These are phyloP conservation scores for Aspergillus funiculosus DNA, from an alignment of 495 filamentous ascomycete species.

Conservation along the genomic window DNA sequence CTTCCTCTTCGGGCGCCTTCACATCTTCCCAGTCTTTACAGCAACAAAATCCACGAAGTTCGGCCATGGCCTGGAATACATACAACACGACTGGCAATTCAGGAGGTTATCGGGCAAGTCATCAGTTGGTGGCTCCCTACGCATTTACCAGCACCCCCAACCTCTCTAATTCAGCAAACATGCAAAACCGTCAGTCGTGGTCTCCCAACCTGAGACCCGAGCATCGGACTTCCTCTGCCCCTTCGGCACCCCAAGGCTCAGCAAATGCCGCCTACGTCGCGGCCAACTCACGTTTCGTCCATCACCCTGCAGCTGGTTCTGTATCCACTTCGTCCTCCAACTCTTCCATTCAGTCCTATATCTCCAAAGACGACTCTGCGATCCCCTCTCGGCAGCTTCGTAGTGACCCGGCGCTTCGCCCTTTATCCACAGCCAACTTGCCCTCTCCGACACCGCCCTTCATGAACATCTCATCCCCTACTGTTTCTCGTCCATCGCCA, in stretches of 20 bases:
- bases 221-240: constrained; percentile 60
- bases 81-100: constrained; percentile 53
- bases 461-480: constrained; percentile 41
- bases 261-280: constrained; percentile 39
- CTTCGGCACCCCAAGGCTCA: constrained; percentile 47
- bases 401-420: constrained; percentile 39
- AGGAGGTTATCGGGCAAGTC: constrained; percentile 61
- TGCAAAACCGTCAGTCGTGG: constrained; percentile 52
- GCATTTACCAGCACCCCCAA: constrained; percentile 74
- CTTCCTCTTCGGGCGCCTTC: constrained; percentile 57
- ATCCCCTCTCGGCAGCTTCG: constrained; percentile 38
- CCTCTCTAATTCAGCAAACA: constrained; percentile 48
- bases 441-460: constrained; percentile 35
- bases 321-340: constrained; percentile 51
- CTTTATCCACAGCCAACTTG: constrained; percentile 48
- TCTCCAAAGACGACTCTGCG: constrained; percentile 46
- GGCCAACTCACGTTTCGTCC: constrained; percentile 41
- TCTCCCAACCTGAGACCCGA: constrained; percentile 60
- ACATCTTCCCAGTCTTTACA: constrained; percentile 39
- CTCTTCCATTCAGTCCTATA: constrained; percentile 36
- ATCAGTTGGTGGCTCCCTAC: constrained; percentile 71
- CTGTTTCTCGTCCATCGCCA: constrained; percentile 55
- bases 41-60: constrained; percentile 48
- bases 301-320: constrained; percentile 58
- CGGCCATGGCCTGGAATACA: constrained; percentile 58